Evolutionary conservation across 1,139 yeast species (phyloP).

Genomic region (Hemisphaericaspora subhashii): DNA sequence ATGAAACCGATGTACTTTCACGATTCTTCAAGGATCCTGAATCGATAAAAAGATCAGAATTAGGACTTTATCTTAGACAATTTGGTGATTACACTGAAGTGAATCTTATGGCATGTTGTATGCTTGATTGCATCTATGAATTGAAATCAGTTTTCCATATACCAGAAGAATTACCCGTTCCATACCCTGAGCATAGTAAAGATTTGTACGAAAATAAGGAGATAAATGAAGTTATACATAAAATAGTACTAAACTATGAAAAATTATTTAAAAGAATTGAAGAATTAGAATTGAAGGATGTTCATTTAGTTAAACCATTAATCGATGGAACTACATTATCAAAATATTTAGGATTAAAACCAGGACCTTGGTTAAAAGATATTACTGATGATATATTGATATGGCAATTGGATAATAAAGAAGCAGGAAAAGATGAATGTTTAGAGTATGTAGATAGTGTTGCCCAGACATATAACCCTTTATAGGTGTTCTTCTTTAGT

Average conservation of each 20-base stretch:
- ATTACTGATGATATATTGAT: slow-evolving; percentile 54
- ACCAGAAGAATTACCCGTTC: slow-evolving; percentile 13
- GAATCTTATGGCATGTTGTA: slow-evolving; percentile 35
- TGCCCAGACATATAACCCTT: slow-evolving; percentile 10
- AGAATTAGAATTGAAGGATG: slow-evolving; percentile 35
- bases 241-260: slow-evolving; percentile 30
- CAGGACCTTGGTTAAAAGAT: slow-evolving; percentile 82
- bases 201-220: slow-evolving; percentile 7
- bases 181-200: slow-evolving; percentile 8
- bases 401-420: slow-evolving; percentile 79
- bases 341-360: slow-evolving; percentile 52
- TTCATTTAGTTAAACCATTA: slow-evolving; percentile 50
- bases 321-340: slow-evolving; percentile 71
- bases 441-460: slow-evolving; percentile 40
- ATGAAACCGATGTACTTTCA: slow-evolving; percentile 16
- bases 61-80: slow-evolving; percentile 60
- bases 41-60: slow-evolving; percentile 47
- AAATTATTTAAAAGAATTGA: slow-evolving; percentile 27
- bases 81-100: slow-evolving; percentile 55
- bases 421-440: slow-evolving; percentile 52
- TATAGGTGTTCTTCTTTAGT: too few relatives aligned
- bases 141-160: slow-evolving; percentile 6
- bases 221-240: slow-evolving; percentile 8
- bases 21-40: slow-evolving; percentile 22
- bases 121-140: slow-evolving; percentile 22